These are phyloP conservation scores for Paraleonurus japonicus DNA, from an alignment of 257 asterid genomes.

Conservation along the genomic window DNA sequence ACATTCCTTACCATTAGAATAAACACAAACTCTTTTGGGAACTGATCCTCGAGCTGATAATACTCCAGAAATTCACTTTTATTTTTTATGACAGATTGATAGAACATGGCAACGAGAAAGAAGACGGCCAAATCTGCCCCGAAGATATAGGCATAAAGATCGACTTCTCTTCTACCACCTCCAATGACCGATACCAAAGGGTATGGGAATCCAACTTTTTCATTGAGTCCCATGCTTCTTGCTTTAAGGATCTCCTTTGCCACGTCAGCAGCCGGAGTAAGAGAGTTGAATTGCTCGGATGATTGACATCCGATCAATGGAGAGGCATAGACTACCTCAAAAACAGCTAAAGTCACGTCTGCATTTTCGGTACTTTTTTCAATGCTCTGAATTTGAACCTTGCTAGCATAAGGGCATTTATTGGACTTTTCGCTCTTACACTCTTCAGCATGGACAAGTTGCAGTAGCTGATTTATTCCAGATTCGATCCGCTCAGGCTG, in stretches of 20 bases:
- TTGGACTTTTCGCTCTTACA: slow-evolving; percentile 59
- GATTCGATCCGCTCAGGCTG: slow-evolving; percentile 98
- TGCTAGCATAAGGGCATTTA: slow-evolving; percentile 74
- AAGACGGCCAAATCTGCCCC: slow-evolving; percentile 93
- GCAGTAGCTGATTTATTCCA: slow-evolving; percentile 74
- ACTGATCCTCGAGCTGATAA: slow-evolving; percentile 98
- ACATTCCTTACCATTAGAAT: slow-evolving; percentile 73
- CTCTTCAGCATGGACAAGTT: slow-evolving; percentile 65
- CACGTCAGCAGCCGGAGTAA: slow-evolving; percentile 97
- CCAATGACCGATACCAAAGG: slow-evolving; percentile 78
- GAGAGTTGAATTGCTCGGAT: slow-evolving; percentile 69
- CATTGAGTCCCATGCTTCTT: slow-evolving; percentile 50
- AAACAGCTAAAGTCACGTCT: slow-evolving; percentile 78
- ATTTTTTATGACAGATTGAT: slow-evolving; percentile 89
- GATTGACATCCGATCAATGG: slow-evolving; percentile 57
- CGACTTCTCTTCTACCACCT: slow-evolving; percentile 92
- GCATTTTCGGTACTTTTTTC: slow-evolving; percentile 67
- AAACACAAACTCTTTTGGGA: slow-evolving; percentile 88
- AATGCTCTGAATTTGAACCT: slow-evolving; percentile 89
- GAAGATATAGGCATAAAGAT: slow-evolving; percentile 92
- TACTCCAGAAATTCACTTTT: slow-evolving; percentile 93
- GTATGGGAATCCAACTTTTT: slow-evolving; percentile 77
- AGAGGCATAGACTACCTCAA: slow-evolving; percentile 87
- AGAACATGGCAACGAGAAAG: slow-evolving; percentile 88
- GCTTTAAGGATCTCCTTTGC: slow-evolving; percentile 82